Evolutionary conservation across 2,329 filamentous ascomycete genomes (phyloP).

Genomic region (Samsoniella hepiali): DNA sequence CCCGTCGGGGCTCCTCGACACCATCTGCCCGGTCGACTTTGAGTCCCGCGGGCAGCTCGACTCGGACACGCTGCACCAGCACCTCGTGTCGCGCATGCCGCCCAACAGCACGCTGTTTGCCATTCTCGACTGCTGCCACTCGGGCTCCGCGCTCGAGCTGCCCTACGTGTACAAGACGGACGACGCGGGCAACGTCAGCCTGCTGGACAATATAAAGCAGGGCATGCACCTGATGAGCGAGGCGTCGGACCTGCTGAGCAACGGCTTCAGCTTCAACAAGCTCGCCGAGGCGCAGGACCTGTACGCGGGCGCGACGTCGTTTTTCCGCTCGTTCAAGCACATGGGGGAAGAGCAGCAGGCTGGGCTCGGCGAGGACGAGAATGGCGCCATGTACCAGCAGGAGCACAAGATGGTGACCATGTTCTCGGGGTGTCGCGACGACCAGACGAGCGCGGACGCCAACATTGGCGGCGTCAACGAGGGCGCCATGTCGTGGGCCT

Average conservation of each 20-base stretch:
- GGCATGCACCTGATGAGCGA: constrained; percentile 16
- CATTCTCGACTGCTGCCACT: constrained; percentile 57
- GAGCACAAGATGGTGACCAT: constrained; percentile 60
- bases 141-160: constrained; percentile 54
- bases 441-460: constrained; percentile 56
- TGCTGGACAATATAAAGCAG: constrained; percentile 11
- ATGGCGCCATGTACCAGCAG: constrained; percentile 13
- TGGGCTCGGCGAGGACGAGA: constrained; percentile 7
- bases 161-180: constrained; percentile 49
- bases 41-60: constrained; percentile 52
- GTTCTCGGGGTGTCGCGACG: constrained; percentile 88
- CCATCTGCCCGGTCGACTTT: constrained; percentile 58
- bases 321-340: constrained; percentile 16
- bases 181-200: constrained; percentile 17
- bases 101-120: constrained; percentile 63
- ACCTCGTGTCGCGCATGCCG: constrained; percentile 60
- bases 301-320: constrained; percentile 16
- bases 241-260: constrained; percentile 11
- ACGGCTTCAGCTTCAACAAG: constrained; percentile 18
- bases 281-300: constrained; percentile 17
- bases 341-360: constrained; percentile 17
- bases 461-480: constrained; percentile 16
- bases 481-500: constrained; percentile 18
- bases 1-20: constrained; percentile 55
- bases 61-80: constrained; percentile 58